Evolutionary conservation across 2,329 filamentous ascomycete genomes (phyloP), one percentile per base, ranked within the genome.

Genomic region (Pestalotiopsis sp.): DNA sequence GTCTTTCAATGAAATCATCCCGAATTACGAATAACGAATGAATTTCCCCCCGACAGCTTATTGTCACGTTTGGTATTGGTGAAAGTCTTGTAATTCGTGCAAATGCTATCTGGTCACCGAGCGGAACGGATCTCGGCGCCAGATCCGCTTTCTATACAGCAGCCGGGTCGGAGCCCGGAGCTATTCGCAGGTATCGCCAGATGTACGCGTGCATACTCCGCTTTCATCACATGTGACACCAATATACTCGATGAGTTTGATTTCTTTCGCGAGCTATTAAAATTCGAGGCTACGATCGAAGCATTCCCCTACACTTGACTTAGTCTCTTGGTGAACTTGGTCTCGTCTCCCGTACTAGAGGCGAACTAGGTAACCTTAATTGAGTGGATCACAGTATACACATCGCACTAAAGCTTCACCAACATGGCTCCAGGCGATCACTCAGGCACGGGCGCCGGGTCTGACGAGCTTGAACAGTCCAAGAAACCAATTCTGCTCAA

Each of bases 401-500:
- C 20, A n/a, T n/a, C 20, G 14, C 45, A 9, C 45, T 52, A 17
- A 45, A 45, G 17, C 4, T 17, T 45, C 56, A n/a, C n/a, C 57
- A 59, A 13, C 17, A n/a, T 64, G 62, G 62, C 62, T 45, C 27
- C 62, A 27, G 3, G 17, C 7, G 45, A 52, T 52, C 17, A 9
- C 17, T 52, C 45, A n/a, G 45, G 14, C n/a, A 52, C 45, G 6
- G 45, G 36, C 17, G 25, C n/a, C 17, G 31, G 20, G 27, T 20
- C n/a, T 17, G 12, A 63, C 23, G 60, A 17, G 27, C 31, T 27
- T 9, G 64, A 25, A 4, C 36, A 66, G n/a, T 13, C n/a, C 20
- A 86, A 84, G 74, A 88, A 86, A 72, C 82, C 86, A 38, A 89
- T 91, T 12, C 74, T 91, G 4, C 80, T 91, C 63, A 91, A 91